phyloP scores from a whole-genome alignment of 192 early-diverging fungal species.

The Pilaira anomala region DNA sequence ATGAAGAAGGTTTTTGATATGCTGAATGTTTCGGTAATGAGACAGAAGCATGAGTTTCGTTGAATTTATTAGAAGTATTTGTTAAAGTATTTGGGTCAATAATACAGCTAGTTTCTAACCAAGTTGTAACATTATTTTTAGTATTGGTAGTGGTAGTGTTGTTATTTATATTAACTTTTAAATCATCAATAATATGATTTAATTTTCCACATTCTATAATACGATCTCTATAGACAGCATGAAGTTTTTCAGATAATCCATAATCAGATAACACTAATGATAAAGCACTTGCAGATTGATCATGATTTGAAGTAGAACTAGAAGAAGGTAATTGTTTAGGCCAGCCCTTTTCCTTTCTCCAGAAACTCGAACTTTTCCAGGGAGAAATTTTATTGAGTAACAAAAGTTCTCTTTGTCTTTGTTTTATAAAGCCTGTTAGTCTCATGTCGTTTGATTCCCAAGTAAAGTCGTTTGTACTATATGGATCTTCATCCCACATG shows the following conservation, averaged over 20 bases:
- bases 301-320: slow-evolving; percentile 33
- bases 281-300: slow-evolving; percentile 28
- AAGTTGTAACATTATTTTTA: neutral
- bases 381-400: neutral
- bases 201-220: slow-evolving; percentile 29
- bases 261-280: slow-evolving; percentile 17
- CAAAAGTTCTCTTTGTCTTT: neutral
- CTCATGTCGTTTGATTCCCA: slow-evolving; percentile 39
- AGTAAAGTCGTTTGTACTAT: slow-evolving; percentile 35
- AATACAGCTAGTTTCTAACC: slow-evolving; percentile 10
- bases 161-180: no score
- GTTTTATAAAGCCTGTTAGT: slow-evolving; percentile 23
- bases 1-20: no score
- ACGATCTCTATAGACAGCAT: slow-evolving; percentile 29
- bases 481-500: slow-evolving; percentile 40
- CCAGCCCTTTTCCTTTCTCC: slow-evolving; percentile 30
- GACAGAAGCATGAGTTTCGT: slow-evolving; percentile 11
- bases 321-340: slow-evolving; percentile 27
- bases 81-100: no score
- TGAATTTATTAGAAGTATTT: neutral
- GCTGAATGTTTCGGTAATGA: neutral
- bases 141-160: neutral
- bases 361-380: slow-evolving; percentile 31
- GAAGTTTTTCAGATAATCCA: slow-evolving; percentile 19
- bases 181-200: neutral